A percentile compares a stretch with the other conserved stretches of the same genome.
Evolutionary conservation across 495 filamentous ascomycete genomes (phyloP).

Genomic region (Pyronema omphalodes): DNA sequence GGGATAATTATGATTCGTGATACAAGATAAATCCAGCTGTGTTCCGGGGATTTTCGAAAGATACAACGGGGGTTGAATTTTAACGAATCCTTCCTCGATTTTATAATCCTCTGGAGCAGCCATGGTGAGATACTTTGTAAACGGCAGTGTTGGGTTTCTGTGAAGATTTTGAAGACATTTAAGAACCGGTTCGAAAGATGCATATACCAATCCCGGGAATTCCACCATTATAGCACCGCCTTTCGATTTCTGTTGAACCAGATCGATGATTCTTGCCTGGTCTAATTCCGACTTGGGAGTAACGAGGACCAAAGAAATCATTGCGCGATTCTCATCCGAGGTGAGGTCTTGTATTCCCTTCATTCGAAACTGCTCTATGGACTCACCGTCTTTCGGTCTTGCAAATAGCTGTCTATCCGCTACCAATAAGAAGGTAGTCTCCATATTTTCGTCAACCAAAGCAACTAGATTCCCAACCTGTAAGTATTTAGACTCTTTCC

Average conservation of each 20-base stretch:
- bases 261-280: conserved; percentile 14
- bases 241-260: neutral
- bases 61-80: conserved; percentile 18
- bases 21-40: conserved; percentile 9
- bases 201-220: conserved; percentile 50
- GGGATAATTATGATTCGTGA: conserved; percentile 4
- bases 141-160: conserved; percentile 34
- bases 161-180: conserved; percentile 44
- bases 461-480: conserved; percentile 41
- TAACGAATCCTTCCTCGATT: neutral
- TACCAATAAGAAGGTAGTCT: conserved; percentile 38
- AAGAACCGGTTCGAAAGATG: conserved; percentile 49
- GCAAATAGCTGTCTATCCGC: conserved; percentile 20
- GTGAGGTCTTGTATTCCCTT: conserved; percentile 5
- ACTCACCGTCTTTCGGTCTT: conserved; percentile 1
- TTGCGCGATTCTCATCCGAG: conserved; percentile 19
- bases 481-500: conserved; percentile 38
- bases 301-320: conserved; percentile 18
- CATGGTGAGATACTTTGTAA: conserved; percentile 40
- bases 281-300: conserved; percentile 5
- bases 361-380: neutral
- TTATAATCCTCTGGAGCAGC: neutral
- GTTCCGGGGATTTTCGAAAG: conserved; percentile 9
- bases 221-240: conserved; percentile 35
- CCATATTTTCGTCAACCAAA: conserved; percentile 31